Evolutionary conservation across 345 rosid genomes (phyloP), one percentile per base, ranked within the genome.

Genomic region (Eucalyptus fibrosa): DNA sequence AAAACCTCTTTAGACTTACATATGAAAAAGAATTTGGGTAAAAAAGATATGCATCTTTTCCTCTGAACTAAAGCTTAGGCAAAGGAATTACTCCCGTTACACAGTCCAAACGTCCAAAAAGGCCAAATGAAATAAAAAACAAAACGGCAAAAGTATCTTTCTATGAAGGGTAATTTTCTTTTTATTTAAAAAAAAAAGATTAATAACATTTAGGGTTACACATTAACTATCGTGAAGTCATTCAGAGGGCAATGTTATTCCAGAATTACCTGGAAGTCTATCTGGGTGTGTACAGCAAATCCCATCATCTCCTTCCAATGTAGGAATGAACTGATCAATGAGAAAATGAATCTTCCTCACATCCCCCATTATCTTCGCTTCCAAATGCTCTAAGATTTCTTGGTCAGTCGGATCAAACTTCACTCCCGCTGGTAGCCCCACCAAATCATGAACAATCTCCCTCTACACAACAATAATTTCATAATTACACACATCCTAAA

Each of bases 281-380:
- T 97, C 97, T 5, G 99, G 99, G 90, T 97, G 99, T 28, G 98
- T 95, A 77, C 93, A 97, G 91, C 99, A 97, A 93, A 97, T 97
- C 32, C 99, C 99, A 91, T 96, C 95, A 40, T 96, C 95, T 14
- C 98, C 98, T 80, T 95, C 98, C 17, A 97, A 92, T 8, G 99
- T 96, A 4, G 96, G 96, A 88, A 97, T 97, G 92, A 97, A 97
- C 88, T 96, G 96, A 89, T 96, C 96, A 12, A 96, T 96, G 47
- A 98, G 93, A 59, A 99, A 99, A 92, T 98, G 99, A 88, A 96
- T 91, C 89, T 95, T 95, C 30, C 92, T 89, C 47, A 47, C 87
- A 90, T 95, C 97, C 2, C 95, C 93, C 80, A 92, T 89, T 17
- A 93, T 93, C 90, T 98, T 98, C 1, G 98, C 98, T 88, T 95